Evolutionary conservation across 805 yeast genomes (phyloP).

Genomic region (Monosporozyma servazzii): DNA sequence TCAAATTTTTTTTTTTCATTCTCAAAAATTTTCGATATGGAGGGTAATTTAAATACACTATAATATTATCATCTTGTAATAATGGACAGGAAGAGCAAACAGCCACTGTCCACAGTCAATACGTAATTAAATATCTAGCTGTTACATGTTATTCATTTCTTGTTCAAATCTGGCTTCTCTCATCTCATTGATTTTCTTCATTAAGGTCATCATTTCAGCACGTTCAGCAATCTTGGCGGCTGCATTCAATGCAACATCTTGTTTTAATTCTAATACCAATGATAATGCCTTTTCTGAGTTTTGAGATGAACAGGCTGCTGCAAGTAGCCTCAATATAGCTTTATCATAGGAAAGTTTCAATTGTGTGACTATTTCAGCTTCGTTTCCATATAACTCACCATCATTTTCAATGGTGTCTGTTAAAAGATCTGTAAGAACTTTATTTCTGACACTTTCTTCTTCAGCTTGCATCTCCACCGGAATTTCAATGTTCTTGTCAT

Average conservation of each 20-base stretch:
- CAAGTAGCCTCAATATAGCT: slow-evolving; percentile 67
- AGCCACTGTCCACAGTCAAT: neutral
- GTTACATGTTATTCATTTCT: slow-evolving; percentile 13
- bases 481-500: slow-evolving; percentile 16
- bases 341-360: slow-evolving; percentile 60
- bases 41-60: neutral
- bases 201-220: slow-evolving; percentile 43
- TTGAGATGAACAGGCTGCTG: slow-evolving; percentile 59
- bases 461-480: slow-evolving; percentile 38
- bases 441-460: slow-evolving; percentile 53
- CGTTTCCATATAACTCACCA: slow-evolving; percentile 36
- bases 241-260: slow-evolving; percentile 72
- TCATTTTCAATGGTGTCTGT: slow-evolving; percentile 45
- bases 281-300: slow-evolving; percentile 59
- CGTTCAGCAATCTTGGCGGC: slow-evolving; percentile 81
- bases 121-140: neutral
- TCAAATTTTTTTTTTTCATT: slow-evolving; percentile 10
- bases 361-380: slow-evolving; percentile 42
- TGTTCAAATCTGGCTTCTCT: slow-evolving; percentile 36
- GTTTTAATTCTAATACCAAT: slow-evolving; percentile 57
- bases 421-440: slow-evolving; percentile 51
- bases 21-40: slow-evolving; percentile 6
- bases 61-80: neutral
- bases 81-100: neutral
- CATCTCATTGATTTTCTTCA: slow-evolving; percentile 44